Conservation (phyloP, 2,329 filamentous ascomycete species). For the Atkinsonella texensis region DNA sequence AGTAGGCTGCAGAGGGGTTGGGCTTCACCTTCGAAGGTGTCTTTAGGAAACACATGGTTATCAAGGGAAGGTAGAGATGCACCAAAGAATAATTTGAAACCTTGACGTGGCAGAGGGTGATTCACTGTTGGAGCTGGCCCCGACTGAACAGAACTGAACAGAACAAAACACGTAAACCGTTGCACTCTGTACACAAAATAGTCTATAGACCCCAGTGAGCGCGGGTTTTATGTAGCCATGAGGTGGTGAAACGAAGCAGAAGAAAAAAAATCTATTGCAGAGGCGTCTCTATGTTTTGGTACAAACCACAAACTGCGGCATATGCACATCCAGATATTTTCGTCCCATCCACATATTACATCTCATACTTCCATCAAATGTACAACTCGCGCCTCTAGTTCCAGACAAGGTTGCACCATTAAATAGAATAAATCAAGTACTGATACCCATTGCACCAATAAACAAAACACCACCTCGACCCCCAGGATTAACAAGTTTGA, state of each 20-base stretch:
- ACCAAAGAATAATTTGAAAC: neutral
- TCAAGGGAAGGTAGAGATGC: conserved; percentile 35
- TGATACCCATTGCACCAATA: neutral
- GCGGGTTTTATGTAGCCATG: neutral
- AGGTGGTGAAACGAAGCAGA: neutral
- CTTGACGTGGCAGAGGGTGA: neutral
- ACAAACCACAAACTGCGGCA: neutral
- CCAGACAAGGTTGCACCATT: neutral
- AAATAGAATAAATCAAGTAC: neutral
- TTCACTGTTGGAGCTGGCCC: too few species aligned
- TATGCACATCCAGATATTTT: neutral
- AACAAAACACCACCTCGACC: neutral
- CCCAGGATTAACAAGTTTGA: neutral
- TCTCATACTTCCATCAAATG: neutral
- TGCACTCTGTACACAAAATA: too few species aligned
- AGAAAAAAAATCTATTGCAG: neutral
- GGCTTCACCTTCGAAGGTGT: conserved; percentile 49
- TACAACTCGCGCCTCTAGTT: neutral
- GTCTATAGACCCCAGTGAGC: too few species aligned
- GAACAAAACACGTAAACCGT: too few species aligned
- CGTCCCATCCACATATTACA: neutral
- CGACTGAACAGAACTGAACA: neutral
- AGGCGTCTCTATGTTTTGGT: conserved; percentile 1
- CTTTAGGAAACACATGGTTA: conserved; percentile 49
- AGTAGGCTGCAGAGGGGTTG: conserved; percentile 47